Base-by-base conservation (phyloP, 805 yeast species). In the Wickerhamia fluorescens region DNA sequence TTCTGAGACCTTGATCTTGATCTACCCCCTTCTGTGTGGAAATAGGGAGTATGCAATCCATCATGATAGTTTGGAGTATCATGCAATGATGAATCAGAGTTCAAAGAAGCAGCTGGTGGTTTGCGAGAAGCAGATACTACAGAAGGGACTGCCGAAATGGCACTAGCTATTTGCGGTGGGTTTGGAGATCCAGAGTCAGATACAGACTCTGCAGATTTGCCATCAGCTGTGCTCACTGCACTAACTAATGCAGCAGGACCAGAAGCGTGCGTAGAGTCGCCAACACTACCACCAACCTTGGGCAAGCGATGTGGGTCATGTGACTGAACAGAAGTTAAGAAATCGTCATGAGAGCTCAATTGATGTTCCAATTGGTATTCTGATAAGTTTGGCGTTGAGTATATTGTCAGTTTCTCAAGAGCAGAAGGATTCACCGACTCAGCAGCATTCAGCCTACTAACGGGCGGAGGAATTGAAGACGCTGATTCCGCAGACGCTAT, bases 331-430 rank as follows among this genome's bases (percentile, higher is more conserved):
- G 51, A 51, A 24, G 48, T 41, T 34, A 64, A 45, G 25, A 64
- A 49, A 27, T 58, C 59, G 16, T 47, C 34, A 34, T 61, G 68
- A 33, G 50, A 51, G 14, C 45, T 40, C 41, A 64, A 62, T 28
- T 59, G 58, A 38, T 64, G 43, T 14, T 55, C 60, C 31, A 64
- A 47, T 43, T 64, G 70, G 38, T 58, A 64, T 40, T 64, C 68
- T 2, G 68, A 61, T 23, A 64, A 46, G 40, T 64, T 64, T 13
- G 70, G 70, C 11, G 63, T 58, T 7, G 68, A 60, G 41, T 55
- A 63, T 18, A 18, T 8, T 7, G 20, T 18, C 7, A 10, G 10
- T n/a, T n/a, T n/a, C n/a, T n/a, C n/a, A n/a, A n/a, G n/a, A n/a
- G n/a, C n/a, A 8, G 10, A 18, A 8, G 20, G 20, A 31, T 46